Conservation (phyloP, 2,329 filamentous ascomycete genomes). For the Diaporthe vexans region DNA sequence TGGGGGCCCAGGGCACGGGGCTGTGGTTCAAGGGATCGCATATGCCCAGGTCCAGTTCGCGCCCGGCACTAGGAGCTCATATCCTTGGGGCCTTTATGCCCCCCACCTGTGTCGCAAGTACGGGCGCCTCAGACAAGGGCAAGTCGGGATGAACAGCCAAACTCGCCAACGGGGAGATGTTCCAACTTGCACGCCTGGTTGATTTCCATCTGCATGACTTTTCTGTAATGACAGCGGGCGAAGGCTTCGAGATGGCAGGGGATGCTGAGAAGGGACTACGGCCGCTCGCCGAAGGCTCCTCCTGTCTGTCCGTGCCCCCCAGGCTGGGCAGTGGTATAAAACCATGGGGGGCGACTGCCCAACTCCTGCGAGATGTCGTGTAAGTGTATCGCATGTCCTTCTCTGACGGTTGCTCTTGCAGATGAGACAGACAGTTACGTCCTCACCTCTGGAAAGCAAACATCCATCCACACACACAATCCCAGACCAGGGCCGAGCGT, state of each 20-base stretch:
- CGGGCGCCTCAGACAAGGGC: slow-evolving; percentile 27
- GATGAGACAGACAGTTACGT: slow-evolving; percentile 25
- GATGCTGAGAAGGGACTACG: not conserved
- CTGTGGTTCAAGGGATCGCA: slow-evolving; percentile 24
- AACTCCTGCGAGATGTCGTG: slow-evolving; percentile 12
- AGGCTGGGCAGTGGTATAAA: slow-evolving; percentile 30
- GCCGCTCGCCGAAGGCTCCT: not conserved
- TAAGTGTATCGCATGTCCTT: slow-evolving; percentile 8
- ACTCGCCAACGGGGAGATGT: not conserved
- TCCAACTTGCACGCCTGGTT: not conserved
- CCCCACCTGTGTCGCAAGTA: slow-evolving; percentile 30
- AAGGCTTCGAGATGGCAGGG: slow-evolving; percentile 21
- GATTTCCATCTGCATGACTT: slow-evolving; percentile 4
- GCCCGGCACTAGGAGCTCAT: slow-evolving; percentile 26
- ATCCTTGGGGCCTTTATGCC: slow-evolving; percentile 31
- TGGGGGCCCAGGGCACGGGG: slow-evolving; percentile 2
- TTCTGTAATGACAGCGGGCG: slow-evolving; percentile 22
- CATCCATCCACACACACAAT: not conserved
- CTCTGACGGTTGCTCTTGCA: slow-evolving; percentile 28
- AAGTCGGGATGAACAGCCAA: slow-evolving; percentile 30
- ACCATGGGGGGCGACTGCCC: slow-evolving; percentile 26
- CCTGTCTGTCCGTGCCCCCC: not conserved
- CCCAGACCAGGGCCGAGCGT: slow-evolving; percentile 24
- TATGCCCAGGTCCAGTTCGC: slow-evolving; percentile 22
- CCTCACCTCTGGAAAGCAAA: slow-evolving; percentile 12